Evolutionary conservation across 73 alveolate species (phyloP).

Genomic region (Tetrahymena thermophila): DNA sequence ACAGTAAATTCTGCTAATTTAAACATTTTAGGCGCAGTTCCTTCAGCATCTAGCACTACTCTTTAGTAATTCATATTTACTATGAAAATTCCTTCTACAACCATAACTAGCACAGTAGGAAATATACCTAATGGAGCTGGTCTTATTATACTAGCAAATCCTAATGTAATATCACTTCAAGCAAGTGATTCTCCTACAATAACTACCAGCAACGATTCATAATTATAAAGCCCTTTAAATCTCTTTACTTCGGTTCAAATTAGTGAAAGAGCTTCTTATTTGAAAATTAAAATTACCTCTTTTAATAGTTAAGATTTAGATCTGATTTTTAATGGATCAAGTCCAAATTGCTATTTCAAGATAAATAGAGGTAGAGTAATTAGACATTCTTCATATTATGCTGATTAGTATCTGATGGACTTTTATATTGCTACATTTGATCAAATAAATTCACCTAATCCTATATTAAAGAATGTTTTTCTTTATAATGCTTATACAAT

Average conservation of each 20-base stretch:
- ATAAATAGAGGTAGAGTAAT: background rate
- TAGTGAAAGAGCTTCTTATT: background rate
- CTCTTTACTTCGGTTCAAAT: background rate
- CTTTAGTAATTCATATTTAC: background rate
- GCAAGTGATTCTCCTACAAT: background rate
- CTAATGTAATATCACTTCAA: background rate
- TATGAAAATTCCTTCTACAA: background rate
- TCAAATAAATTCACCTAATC: conserved; percentile 22
- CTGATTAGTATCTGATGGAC: conserved; percentile 31
- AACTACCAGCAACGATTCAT: background rate
- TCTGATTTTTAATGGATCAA: background rate
- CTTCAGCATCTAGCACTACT: background rate
- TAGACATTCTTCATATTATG: conserved; percentile 22
- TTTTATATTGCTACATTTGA: conserved; percentile 34
- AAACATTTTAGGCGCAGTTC: background rate
- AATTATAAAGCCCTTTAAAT: background rate
- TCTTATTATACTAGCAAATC: background rate
- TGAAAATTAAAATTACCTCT: background rate
- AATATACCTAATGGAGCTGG: background rate
- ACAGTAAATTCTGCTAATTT: background rate
- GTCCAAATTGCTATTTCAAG: background rate
- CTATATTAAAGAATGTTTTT: conserved; percentile 9
- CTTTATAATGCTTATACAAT: conserved; percentile 26
- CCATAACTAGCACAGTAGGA: background rate
- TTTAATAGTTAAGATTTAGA: background rate